Percentiles rank a stretch among this genome's conserved stretches.
phyloP scores from a whole-genome alignment of 2,329 filamentous ascomycete genomes.

The Xylariaceae sp. region DNA sequence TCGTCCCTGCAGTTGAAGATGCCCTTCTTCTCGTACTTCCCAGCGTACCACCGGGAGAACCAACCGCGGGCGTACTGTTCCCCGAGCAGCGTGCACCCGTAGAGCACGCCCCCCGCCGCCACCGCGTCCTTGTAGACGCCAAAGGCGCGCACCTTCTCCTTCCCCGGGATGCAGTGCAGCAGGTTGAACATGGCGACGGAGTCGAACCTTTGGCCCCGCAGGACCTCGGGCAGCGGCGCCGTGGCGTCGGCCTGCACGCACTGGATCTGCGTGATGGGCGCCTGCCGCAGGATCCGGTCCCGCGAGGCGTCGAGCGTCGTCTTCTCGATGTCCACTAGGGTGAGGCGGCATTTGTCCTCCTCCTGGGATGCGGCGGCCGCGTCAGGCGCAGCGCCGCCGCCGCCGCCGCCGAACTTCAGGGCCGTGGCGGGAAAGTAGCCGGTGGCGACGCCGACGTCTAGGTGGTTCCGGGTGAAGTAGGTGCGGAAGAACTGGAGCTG shows the following conservation, averaged over 20 bases:
- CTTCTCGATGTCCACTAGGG: constrained; percentile 33
- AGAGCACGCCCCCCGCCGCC: constrained; percentile 31
- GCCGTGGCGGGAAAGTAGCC: constrained; percentile 12
- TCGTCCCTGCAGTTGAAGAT: too few species aligned
- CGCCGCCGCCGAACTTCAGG: too few species aligned
- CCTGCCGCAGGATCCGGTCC: constrained; percentile 18
- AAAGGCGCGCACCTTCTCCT: constrained; percentile 28
- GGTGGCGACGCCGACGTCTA: constrained; percentile 14
- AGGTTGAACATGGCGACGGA: constrained; percentile 40
- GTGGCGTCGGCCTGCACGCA: constrained; percentile 33
- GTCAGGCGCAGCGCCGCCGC: too few species aligned
- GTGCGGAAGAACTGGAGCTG: constrained; percentile 9
- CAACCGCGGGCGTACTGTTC: constrained; percentile 21
- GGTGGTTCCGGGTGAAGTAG: constrained; percentile 11
- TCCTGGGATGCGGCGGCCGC: too few species aligned
- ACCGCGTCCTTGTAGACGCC: constrained; percentile 27
- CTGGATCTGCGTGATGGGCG: constrained; percentile 17
- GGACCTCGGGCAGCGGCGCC: constrained; percentile 23
- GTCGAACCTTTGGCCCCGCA: constrained; percentile 30
- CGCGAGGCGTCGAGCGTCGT: constrained; percentile 28
- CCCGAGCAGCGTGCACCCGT: constrained; percentile 34
- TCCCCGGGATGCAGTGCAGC: constrained; percentile 36
- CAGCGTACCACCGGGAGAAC: too few species aligned
- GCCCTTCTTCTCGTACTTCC: too few species aligned
- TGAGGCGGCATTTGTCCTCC: too few species aligned